Percentiles rank a stretch among this genome's conserved stretches.
Conservation (phyloP, 164 flowering plant genomes). For the Umbellularia californica region DNA sequence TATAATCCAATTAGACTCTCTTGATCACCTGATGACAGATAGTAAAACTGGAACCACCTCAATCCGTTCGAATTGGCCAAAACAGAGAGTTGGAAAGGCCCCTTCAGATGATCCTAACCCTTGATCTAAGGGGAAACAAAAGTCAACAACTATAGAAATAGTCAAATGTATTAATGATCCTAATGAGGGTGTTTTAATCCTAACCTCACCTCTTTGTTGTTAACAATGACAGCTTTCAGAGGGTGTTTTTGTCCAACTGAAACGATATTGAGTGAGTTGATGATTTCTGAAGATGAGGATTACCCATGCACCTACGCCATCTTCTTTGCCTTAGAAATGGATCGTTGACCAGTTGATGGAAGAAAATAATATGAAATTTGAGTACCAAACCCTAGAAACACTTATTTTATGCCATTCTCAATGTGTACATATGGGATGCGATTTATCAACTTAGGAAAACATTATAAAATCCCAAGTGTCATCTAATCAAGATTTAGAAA, state of each 20-base stretch:
- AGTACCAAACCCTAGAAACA: slow-evolving; percentile 1
- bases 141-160: no score
- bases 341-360: not conserved
- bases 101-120: no score
- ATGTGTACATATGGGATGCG: not conserved
- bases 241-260: not conserved
- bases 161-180: no score
- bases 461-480: not conserved
- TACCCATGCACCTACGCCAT: slow-evolving; percentile 5
- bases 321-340: slow-evolving; percentile 3
- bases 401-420: not conserved
- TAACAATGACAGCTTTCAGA: not conserved
- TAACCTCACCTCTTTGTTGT: no score
- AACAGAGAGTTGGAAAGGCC: no score
- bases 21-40: no score
- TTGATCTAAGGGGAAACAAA: no score
- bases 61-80: no score
- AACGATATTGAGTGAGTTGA: not conserved
- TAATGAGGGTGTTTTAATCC: no score
- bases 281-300: not conserved
- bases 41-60: no score
- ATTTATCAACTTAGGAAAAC: not conserved
- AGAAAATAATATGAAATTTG: no score
- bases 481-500: not conserved
- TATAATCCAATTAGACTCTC: no score